phyloP scores from a whole-genome alignment of 768 basidiomycete genomes.

The Psilocybe sp. region DNA sequence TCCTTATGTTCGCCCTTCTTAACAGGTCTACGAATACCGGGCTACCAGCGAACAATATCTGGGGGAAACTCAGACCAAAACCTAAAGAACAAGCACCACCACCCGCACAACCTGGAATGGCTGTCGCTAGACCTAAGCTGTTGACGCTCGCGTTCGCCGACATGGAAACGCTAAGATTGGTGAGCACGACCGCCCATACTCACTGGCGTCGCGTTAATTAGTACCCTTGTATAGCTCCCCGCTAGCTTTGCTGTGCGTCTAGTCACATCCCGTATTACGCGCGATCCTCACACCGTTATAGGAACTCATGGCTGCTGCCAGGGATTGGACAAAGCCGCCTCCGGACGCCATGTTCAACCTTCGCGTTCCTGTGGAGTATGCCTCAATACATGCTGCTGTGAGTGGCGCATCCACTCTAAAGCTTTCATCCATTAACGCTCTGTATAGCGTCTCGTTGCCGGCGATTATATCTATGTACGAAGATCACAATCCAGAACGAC shows the following conservation, averaged over 20 bases:
- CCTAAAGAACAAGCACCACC: constrained; percentile 55
- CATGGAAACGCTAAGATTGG: constrained; percentile 83
- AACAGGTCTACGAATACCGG: constrained; percentile 66
- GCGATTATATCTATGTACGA: constrained; percentile 78
- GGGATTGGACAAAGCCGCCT: constrained; percentile 86
- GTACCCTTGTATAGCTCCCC: constrained; percentile 51
- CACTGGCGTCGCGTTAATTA: constrained; percentile 9
- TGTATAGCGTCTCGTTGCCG: constrained; percentile 69
- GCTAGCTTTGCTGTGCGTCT: constrained; percentile 60
- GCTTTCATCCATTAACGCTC: constrained; percentile 4
- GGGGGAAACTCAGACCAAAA: constrained; percentile 73
- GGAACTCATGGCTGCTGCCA: constrained; percentile 79
- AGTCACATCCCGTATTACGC: neutral
- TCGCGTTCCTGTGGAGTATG: constrained; percentile 85
- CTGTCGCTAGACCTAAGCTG: constrained; percentile 69
- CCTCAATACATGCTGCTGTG: constrained; percentile 81
- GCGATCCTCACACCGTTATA: constrained; percentile 24
- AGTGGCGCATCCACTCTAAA: constrained; percentile 24
- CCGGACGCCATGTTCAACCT: constrained; percentile 74
- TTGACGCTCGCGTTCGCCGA: constrained; percentile 81
- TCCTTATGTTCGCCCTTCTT: constrained; percentile 31
- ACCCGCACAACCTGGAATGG: constrained; percentile 48
- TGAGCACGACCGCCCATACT: constrained; percentile 23
- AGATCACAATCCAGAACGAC: constrained; percentile 19
- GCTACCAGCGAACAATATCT: constrained; percentile 50